Evolutionary conservation across 768 basidiomycete genomes (phyloP).

Genomic region (Kwoniella dendrophila): DNA sequence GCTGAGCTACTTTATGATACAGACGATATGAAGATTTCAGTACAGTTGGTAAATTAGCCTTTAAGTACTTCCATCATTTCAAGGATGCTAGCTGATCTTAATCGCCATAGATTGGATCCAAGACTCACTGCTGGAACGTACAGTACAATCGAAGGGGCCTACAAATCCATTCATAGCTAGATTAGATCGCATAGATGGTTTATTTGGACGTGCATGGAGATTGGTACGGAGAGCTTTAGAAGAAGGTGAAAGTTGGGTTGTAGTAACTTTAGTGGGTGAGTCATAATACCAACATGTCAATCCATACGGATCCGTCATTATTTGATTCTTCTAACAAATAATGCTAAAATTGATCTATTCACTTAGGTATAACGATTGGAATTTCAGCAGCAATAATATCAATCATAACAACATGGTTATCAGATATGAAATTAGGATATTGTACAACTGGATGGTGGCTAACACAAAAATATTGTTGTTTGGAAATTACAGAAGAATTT

Average conservation of each 20-base stretch:
- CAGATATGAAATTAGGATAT: constrained; percentile 96
- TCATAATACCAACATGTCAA: constrained; percentile 23
- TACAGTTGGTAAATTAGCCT: constrained; percentile 72
- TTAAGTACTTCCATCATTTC: not conserved
- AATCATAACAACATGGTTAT: constrained; percentile 94
- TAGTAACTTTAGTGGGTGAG: constrained; percentile 86
- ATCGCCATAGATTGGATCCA: constrained; percentile 83
- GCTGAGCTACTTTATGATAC: constrained; percentile 1
- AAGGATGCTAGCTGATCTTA: not conserved
- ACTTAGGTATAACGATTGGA: constrained; percentile 81
- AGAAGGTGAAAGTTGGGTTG: constrained; percentile 86
- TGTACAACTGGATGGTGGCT: constrained; percentile 98
- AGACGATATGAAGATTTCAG: constrained; percentile 95
- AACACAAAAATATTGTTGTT: constrained; percentile 96
- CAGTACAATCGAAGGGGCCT: constrained; percentile 62
- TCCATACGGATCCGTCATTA: not conserved
- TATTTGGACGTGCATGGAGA: constrained; percentile 62
- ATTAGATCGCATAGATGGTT: constrained; percentile 44
- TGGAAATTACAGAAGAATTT: constrained; percentile 78
- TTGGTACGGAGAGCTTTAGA: constrained; percentile 64
- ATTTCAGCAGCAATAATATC: constrained; percentile 92
- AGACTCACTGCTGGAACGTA: constrained; percentile 86
- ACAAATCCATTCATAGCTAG: constrained; percentile 55
- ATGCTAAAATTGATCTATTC: not conserved
- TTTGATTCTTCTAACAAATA: not conserved